Conservation (phyloP, 2,329 filamentous ascomycete genomes). For the Curvularia verruculosa region DNA sequence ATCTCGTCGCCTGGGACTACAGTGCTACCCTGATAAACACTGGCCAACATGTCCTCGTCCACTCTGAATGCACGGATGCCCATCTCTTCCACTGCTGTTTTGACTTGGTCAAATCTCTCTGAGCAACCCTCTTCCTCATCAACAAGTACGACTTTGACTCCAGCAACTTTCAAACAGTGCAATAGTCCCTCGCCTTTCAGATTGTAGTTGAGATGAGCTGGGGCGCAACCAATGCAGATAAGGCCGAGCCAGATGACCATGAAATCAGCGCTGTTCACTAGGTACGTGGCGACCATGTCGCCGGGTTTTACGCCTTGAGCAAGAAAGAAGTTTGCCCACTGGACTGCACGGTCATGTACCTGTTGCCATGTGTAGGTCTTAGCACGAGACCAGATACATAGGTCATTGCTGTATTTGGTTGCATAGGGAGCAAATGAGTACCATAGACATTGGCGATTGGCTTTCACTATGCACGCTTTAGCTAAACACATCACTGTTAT, state of each 20-base stretch:
- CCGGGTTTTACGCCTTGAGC: slow-evolving; percentile 63
- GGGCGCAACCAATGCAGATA: slow-evolving; percentile 69
- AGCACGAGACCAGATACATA: slow-evolving; percentile 70
- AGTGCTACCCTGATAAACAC: slow-evolving; percentile 25
- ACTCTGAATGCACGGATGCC: slow-evolving; percentile 28
- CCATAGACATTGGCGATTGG: slow-evolving; percentile 43
- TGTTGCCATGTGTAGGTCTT: slow-evolving; percentile 51
- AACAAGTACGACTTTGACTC: slow-evolving; percentile 62
- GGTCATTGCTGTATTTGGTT: slow-evolving; percentile 49
- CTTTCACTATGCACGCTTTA: slow-evolving; percentile 45
- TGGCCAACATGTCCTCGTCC: slow-evolving; percentile 23
- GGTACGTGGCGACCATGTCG: slow-evolving; percentile 69
- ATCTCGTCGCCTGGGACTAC: slow-evolving; percentile 60
- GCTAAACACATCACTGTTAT: not conserved
- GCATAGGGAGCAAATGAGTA: slow-evolving; percentile 36
- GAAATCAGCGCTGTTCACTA: slow-evolving; percentile 71
- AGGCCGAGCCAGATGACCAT: slow-evolving; percentile 69
- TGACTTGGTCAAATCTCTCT: slow-evolving; percentile 28
- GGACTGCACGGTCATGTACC: slow-evolving; percentile 36
- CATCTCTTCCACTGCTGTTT: slow-evolving; percentile 26
- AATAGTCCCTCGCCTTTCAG: slow-evolving; percentile 66
- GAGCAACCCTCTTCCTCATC: slow-evolving; percentile 55
- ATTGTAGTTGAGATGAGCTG: slow-evolving; percentile 73
- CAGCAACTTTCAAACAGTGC: slow-evolving; percentile 67
- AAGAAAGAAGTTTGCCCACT: slow-evolving; percentile 42